Evolutionary conservation across 164 flowering plant species (phyloP).

Genomic region (Liquidambar formosana): DNA sequence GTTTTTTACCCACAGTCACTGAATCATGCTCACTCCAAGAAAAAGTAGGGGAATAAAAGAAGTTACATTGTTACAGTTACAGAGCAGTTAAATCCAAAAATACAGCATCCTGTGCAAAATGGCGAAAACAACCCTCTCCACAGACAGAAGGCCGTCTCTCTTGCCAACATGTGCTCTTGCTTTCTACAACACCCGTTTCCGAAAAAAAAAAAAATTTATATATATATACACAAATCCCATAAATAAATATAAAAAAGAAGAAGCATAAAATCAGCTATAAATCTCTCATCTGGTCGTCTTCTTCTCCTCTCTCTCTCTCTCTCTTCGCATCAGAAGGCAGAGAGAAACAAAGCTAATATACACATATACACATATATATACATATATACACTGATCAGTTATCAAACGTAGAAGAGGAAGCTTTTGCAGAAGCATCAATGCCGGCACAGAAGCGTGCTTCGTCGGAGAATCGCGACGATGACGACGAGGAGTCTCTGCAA

Average conservation of each 20-base stretch:
- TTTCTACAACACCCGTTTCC: not conserved
- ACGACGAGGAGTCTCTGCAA: not conserved
- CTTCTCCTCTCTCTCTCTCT: slow-evolving; percentile 4
- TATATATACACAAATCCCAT: not conserved
- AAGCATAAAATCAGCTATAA: no score
- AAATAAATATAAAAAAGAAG: not conserved
- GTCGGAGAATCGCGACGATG: slow-evolving; percentile 20
- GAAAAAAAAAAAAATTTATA: not conserved
- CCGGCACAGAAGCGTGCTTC: slow-evolving; percentile 34
- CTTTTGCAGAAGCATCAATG: slow-evolving; percentile 15
- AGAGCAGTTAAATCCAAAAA: not conserved
- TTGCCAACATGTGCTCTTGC: slow-evolving; percentile 15
- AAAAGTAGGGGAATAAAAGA: no score
- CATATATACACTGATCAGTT: not conserved
- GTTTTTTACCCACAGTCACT: no score
- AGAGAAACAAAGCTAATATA: not conserved
- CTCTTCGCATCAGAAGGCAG: not conserved
- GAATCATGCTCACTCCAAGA: no score
- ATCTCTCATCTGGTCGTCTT: not conserved
- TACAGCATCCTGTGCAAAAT: not conserved
- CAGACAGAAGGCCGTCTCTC: slow-evolving; percentile 6
- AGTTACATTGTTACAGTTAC: no score
- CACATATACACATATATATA: not conserved
- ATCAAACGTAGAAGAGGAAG: not conserved
- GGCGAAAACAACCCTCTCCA: not conserved